Percentiles rank a stretch among this genome's conserved stretches.
Evolutionary conservation across 2,329 filamentous ascomycete genomes (phyloP).

Genomic region (Aureobasidium sp.): DNA sequence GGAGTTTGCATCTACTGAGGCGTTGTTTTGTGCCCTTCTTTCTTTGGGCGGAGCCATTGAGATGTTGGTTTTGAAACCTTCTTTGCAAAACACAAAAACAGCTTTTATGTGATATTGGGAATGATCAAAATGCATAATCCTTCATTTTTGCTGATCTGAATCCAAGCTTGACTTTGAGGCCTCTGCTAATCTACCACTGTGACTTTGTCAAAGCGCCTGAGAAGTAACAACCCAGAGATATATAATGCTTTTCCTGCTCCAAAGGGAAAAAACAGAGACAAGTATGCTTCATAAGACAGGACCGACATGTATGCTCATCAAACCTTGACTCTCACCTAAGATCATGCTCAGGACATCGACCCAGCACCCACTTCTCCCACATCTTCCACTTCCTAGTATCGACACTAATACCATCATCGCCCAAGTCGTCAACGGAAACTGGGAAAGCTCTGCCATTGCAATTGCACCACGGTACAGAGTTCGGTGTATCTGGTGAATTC

Average conservation of each 20-base stretch:
- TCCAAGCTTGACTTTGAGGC: not conserved
- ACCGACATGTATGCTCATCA: not conserved
- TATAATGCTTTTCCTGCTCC: not conserved
- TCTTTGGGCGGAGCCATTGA: not conserved
- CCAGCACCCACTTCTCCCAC: constrained; percentile 50
- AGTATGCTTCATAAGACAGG: not conserved
- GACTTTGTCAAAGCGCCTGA: not conserved
- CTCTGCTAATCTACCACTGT: not conserved
- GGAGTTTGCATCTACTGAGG: not conserved
- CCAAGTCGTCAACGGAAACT: constrained; percentile 38
- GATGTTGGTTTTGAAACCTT: not conserved
- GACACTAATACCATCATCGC: constrained; percentile 43
- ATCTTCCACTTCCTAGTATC: constrained; percentile 45
- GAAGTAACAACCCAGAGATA: not conserved
- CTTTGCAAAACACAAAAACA: not conserved
- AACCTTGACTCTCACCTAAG: not conserved
- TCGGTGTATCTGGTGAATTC: constrained; percentile 39
- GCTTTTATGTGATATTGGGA: not conserved
- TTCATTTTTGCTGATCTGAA: not conserved
- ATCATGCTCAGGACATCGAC: constrained; percentile 18
- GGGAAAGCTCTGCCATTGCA: constrained; percentile 33
- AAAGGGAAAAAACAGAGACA: not conserved
- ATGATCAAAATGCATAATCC: not conserved
- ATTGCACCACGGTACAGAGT: constrained; percentile 40
- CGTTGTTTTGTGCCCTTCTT: not conserved